Base-by-base conservation (phyloP, 805 yeast genomes). In the Wilhelminamyces savonicus region DNA sequence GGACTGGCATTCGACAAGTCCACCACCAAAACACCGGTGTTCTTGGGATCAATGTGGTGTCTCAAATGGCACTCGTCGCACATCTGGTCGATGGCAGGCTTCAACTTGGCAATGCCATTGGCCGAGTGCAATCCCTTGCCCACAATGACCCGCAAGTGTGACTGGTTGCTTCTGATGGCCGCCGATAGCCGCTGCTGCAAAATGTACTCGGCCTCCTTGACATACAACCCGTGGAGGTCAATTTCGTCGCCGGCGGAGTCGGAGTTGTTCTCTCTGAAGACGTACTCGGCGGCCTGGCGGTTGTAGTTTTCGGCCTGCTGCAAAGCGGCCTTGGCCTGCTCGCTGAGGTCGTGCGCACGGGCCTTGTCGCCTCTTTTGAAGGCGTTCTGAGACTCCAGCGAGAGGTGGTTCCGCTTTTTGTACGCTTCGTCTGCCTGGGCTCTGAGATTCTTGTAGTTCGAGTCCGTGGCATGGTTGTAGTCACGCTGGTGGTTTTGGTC, bases 41-140 rank as follows among this genome's bases (percentile, higher is more conserved):
- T 90, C 31, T 80, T 71, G 2, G 66, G 64, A 44, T 87, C 90
- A 21, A 82, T 65, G 42, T 74, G 65, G 39, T 72, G 74, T 17
- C 56, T 69, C 40, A 88, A 67, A 16, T 74, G 61, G 24, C 80
- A 74, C 43, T 84, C 82, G 20, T 59, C 49, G 55, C 96, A 86
- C 48, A 85, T 57, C 28, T 74, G 70, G 48, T 85, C 92, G 13
- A 87, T 76, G 0, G 96, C 96, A 2, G 97, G 97, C 54, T 81
- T 83, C 43, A 90, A 58, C 54, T 87, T 88, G 24, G 95, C 88
- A 30, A 85, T 73, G 10, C 94, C 94, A 41, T 76, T 66, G 30
- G 70, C 66, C 1, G 95, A 84, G 52, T 88, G 97, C 24, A 76
- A 50, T 6, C 97, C 97, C 56, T 90, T 90, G 7, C 97, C 97